Base-by-base conservation (phyloP, 2,329 filamentous ascomycete genomes). In the Hypoxylon sp. region DNA sequence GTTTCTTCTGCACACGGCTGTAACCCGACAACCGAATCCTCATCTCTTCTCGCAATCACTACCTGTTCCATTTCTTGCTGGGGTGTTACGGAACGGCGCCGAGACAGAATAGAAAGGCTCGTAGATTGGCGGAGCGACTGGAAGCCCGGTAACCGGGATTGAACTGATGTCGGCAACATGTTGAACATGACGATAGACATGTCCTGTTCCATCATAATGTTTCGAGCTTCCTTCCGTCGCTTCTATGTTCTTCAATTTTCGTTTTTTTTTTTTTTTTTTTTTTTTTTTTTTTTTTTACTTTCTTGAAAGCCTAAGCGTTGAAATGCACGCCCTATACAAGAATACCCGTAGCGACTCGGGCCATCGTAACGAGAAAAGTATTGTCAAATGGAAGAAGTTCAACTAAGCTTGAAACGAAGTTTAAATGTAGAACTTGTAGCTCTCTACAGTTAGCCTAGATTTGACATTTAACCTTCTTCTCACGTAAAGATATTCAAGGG, bases 151-250 rank as follows among this genome's bases (percentile, higher is more conserved):
- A 88, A 78, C 61, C 83, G 80, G 34, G 80, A 83, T 71, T 85
- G 83, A 4, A 89, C 78, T 3, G 85, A 79, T 1, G 80, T 78
- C 3, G 87, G 86, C 6, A 88, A 81, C 61, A 88, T 81, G 5
- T 82, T 80, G 74, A 85, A 86, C 14, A 88, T 78, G 63, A 83
- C 82, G 21, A 83, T 84, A 47, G 81, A 76, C 53, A 76, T 74
- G 53, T 75, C 75, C 45, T 75, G 74, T 12, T 77, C 77, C 63
- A 77, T 61, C 59, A 65, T 58, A 23, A 52, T 58, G 50, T 16
- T 53, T 61, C 21, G 23, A 27, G 47, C 37, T 48, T 21, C 14
- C 23, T 39, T 61, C 56, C 51, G 34, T 39, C 29, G n/a, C 43
- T 37, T 53, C 11, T 30, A 11, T 37, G 27, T 51, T 12, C 53